Evolutionary conservation across 345 rosid species (phyloP).

Genomic region (Linum lewisii): DNA sequence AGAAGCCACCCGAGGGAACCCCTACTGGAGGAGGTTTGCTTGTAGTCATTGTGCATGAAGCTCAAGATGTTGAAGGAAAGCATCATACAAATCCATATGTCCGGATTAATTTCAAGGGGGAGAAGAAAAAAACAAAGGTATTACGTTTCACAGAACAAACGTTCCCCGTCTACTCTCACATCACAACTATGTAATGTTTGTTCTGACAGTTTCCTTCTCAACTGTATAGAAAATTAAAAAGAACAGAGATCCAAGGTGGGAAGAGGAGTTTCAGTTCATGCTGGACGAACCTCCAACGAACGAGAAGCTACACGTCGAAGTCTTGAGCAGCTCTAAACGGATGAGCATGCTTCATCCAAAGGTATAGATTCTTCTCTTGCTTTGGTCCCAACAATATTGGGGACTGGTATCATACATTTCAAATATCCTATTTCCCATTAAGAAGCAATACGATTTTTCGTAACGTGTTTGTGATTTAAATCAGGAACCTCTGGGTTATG

Average conservation of each 20-base stretch:
- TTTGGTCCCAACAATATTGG: no score
- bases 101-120: slow-evolving; percentile 61
- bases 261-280: slow-evolving; percentile 61
- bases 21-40: slow-evolving; percentile 85
- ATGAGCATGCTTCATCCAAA: slow-evolving; percentile 80
- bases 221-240: slow-evolving; percentile 57
- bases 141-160: not conserved
- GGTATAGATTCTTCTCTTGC: slow-evolving; percentile 32
- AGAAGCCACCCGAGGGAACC: slow-evolving; percentile 74
- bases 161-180: no score
- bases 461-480: no score
- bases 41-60: slow-evolving; percentile 69
- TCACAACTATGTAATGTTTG: no score
- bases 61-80: slow-evolving; percentile 88
- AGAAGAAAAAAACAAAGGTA: slow-evolving; percentile 83
- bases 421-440: no score
- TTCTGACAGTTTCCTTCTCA: not conserved
- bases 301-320: slow-evolving; percentile 76
- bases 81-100: slow-evolving; percentile 80
- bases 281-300: slow-evolving; percentile 68
- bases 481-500: slow-evolving; percentile 78
- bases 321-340: slow-evolving; percentile 65
- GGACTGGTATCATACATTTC: no score
- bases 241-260: slow-evolving; percentile 96
- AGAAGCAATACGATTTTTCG: no score